phyloP scores from a whole-genome alignment of 441 rosid species.

The Jatropha multifida region DNA sequence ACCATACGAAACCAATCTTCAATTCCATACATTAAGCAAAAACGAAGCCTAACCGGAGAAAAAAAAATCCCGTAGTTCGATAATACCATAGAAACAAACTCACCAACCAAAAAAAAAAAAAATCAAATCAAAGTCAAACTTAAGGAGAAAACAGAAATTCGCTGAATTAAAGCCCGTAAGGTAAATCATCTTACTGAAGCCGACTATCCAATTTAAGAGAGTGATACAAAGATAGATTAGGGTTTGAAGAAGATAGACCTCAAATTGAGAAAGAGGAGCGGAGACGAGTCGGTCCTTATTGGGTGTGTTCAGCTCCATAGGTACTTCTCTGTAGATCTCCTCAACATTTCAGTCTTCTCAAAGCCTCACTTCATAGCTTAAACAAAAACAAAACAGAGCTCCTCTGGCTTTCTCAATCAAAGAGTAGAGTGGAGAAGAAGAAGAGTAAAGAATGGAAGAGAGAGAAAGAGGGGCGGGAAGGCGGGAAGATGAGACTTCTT shows the following conservation, averaged over 20 bases:
- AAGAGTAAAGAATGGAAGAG: background rate
- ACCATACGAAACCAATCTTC: background rate
- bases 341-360: conserved; percentile 5
- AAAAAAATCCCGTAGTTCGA: background rate
- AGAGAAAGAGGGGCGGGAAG: conserved; percentile 30
- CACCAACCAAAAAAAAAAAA: background rate
- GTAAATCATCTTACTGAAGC: background rate
- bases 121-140: background rate
- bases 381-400: background rate
- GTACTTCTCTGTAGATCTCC: background rate
- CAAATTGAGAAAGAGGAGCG: conserved; percentile 39
- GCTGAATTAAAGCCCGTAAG: background rate
- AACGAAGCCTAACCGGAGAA: background rate
- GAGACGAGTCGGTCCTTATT: conserved; percentile 37
- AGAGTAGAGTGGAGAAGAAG: background rate
- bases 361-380: background rate
- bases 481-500: conserved; percentile 25
- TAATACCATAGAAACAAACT: background rate
- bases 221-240: background rate
- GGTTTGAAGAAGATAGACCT: conserved; percentile 32
- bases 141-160: background rate
- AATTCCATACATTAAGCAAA: background rate
- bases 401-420: conserved; percentile 1
- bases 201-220: background rate
- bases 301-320: conserved; percentile 52